A percentile compares a stretch with the other conserved stretches of the same genome.
These are phyloP conservation scores for Nicotiana knightiana DNA, from an alignment of 257 asterid species.

Conservation along the genomic window DNA sequence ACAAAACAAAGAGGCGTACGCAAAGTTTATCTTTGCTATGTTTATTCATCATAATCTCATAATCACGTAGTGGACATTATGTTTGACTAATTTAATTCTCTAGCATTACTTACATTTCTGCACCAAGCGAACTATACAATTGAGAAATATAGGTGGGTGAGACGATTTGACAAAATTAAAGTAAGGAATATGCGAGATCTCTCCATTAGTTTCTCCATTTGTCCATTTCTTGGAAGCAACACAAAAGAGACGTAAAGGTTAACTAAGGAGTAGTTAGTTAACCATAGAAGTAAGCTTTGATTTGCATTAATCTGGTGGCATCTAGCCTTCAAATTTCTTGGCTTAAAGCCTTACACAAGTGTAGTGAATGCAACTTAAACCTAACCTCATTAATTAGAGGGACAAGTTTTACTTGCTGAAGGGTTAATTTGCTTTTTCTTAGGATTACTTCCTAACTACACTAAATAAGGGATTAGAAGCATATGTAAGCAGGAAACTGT, in stretches of 20 bases:
- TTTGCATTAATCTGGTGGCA: not conserved
- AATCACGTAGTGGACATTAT: not conserved
- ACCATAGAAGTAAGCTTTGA: not conserved
- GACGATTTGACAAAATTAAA: not conserved
- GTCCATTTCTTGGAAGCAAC: not conserved
- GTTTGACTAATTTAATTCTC: not conserved
- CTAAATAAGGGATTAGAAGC: not conserved
- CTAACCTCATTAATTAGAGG: not conserved
- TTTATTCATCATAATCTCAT: not conserved
- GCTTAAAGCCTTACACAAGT: not conserved
- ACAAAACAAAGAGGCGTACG: not conserved
- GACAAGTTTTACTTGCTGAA: not conserved
- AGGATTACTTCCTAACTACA: not conserved
- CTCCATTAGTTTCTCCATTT: not conserved
- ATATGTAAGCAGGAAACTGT: not conserved
- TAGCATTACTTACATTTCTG: not conserved
- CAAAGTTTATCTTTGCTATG: not conserved
- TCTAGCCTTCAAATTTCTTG: not conserved
- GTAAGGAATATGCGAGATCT: not conserved
- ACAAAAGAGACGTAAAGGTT: not conserved
- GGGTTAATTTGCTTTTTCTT: not conserved
- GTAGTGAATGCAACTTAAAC: constrained; percentile 5
- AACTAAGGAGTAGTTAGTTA: not conserved
- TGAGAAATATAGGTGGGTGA: not conserved
- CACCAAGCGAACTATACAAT: not conserved